Evolutionary conservation across 2,329 filamentous ascomycete species (phyloP).

Genomic region (Fusarium concolor): DNA sequence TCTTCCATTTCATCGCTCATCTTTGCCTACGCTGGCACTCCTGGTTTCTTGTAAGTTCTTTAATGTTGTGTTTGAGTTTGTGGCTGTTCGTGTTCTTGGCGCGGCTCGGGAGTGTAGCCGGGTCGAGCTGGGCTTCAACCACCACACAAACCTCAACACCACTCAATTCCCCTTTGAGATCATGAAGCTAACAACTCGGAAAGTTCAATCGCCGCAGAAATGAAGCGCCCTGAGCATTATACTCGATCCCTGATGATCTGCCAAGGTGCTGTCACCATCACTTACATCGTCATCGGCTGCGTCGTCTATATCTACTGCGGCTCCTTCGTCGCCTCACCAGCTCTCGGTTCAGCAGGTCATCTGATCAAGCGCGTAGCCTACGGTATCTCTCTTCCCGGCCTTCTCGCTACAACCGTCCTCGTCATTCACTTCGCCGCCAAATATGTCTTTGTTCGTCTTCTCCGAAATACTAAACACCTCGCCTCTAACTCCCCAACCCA

Average conservation of each 20-base stretch:
- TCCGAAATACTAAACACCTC: slow-evolving; percentile 49
- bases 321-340: slow-evolving; percentile 59
- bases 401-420: slow-evolving; percentile 45
- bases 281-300: slow-evolving; percentile 51
- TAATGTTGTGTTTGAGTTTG: too few relatives aligned
- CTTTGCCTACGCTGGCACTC: slow-evolving; percentile 54
- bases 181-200: too few relatives aligned
- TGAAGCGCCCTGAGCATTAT: slow-evolving; percentile 48
- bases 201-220: slow-evolving; percentile 35
- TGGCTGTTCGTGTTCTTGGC: too few relatives aligned
- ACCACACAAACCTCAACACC: too few relatives aligned
- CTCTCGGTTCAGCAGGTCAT: slow-evolving; percentile 58
- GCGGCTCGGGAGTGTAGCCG: too few relatives aligned
- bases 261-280: slow-evolving; percentile 46
- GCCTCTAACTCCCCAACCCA: slow-evolving; percentile 45
- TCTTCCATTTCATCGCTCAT: slow-evolving; percentile 50
- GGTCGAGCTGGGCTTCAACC: too few relatives aligned
- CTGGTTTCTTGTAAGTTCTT: slow-evolving; percentile 50
- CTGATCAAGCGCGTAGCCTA: slow-evolving; percentile 59
- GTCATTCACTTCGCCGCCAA: slow-evolving; percentile 44
- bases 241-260: slow-evolving; percentile 45
- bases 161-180: too few relatives aligned
- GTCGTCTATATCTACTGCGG: slow-evolving; percentile 61
- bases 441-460: slow-evolving; percentile 34
- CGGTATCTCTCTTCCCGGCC: slow-evolving; percentile 50